Percentiles rank a stretch among this genome's conserved stretches.
Evolutionary conservation across 768 basidiomycete genomes (phyloP).

Genomic region (Rhodotorula sphaerocarpa): DNA sequence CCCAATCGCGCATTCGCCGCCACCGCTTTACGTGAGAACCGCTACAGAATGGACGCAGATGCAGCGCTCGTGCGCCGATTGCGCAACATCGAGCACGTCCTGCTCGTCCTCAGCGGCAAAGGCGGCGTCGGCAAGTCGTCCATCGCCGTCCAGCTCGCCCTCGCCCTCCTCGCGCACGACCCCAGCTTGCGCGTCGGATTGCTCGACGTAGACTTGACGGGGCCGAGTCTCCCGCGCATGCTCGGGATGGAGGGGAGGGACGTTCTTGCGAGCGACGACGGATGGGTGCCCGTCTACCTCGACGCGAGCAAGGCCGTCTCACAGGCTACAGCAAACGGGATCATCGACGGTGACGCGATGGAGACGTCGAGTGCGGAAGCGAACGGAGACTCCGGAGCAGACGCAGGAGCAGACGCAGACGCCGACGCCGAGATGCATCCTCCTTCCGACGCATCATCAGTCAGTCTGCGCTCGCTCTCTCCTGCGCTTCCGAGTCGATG

Average conservation of each 20-base stretch:
- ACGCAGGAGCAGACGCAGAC: not conserved
- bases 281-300: constrained; percentile 97
- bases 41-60: not conserved
- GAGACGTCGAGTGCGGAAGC: not conserved
- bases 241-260: constrained; percentile 78
- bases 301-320: constrained; percentile 52
- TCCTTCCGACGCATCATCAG: not conserved
- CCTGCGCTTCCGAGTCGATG: too few relatives aligned
- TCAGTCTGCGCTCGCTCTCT: not conserved
- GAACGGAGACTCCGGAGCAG: not conserved
- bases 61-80: constrained; percentile 49
- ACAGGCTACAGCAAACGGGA: not conserved
- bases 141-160: constrained; percentile 79
- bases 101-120: constrained; percentile 91
- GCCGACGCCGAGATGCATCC: too few relatives aligned
- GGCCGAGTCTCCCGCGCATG: constrained; percentile 93
- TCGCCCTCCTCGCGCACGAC: constrained; percentile 66
- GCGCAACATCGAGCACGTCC: constrained; percentile 65
- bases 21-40: too few relatives aligned
- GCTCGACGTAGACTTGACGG: constrained; percentile 98
- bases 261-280: constrained; percentile 82
- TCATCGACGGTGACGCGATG: not conserved
- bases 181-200: constrained; percentile 64
- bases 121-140: constrained; percentile 98
- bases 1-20: too few relatives aligned